Base-by-base conservation (phyloP, 1,284 basidiomycete genomes). In the Meripilus lineatus region DNA sequence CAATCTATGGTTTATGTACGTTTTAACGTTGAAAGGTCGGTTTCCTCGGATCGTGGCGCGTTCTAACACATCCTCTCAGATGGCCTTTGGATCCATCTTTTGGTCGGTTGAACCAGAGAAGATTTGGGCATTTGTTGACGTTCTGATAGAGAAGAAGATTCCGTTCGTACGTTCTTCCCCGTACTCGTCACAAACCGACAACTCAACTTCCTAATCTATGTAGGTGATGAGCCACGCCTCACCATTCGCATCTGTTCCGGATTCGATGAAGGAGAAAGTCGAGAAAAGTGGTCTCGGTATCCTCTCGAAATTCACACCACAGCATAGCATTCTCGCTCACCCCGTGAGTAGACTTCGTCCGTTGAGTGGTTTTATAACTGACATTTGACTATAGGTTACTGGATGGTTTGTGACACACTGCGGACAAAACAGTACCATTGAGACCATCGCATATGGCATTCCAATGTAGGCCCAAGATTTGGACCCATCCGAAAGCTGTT, bases 361-460 rank as follows among this genome's bases (percentile, higher is more conserved):
- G 8, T 8, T 7, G 7, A 15, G 10, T 15, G 7, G 6, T 15
- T 14, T 35, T 15, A 10, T 6, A 14, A 32, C n/a, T 32, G 28
- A 32, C 15, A 15, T 15, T 15, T 5, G 11, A 11, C 15, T 7
- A 10, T 21, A 54, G 52, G 54, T 50, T 2, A 54, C 49, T 1
- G 55, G 50, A 1, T 56, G 55, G 55, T 56, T 48, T 44, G 43
- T 58, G 17, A 50, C 49, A 7, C 57, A 56, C 33, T 48, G 52
- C 18, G 57, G 55, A 1, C 57, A 56, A 14, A 57, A 55, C 50
- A 45, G 52, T 26, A 44, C 51, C 10, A 42, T 50, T 3, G 55
- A 58, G 35, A 17, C 55, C 2, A 43, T 55, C 14, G 23, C 22
- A 3, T 37, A 46, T 1, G 55, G 52, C 7, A 50, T 58, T 1